Evolutionary conservation across 2,329 filamentous ascomycete species (phyloP).

Genomic region (Cyphellophora europaea): DNA sequence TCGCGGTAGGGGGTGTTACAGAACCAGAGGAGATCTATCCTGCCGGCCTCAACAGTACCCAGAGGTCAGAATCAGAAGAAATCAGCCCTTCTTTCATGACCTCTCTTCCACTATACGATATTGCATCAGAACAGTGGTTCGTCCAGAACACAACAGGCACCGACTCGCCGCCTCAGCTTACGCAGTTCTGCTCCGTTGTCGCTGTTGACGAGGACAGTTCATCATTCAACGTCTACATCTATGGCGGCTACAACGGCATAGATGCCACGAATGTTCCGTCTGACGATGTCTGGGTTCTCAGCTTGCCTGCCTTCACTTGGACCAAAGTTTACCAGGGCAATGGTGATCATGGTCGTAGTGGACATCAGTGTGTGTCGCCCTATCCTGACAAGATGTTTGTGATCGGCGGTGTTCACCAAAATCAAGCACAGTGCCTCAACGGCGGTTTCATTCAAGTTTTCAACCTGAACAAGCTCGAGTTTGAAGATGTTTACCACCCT

Average conservation of each 20-base stretch:
- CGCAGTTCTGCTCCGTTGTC: conserved; percentile 36
- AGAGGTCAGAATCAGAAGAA: conserved; percentile 28
- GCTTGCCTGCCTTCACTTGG: conserved; percentile 12
- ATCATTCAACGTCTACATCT: conserved; percentile 39
- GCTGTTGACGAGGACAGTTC: conserved; percentile 51
- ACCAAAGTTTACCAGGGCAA: conserved; percentile 8
- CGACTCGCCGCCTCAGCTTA: conserved; percentile 5
- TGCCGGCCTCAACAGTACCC: conserved; percentile 40
- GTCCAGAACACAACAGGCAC: conserved; percentile 9
- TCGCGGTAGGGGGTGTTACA: conserved; percentile 28
- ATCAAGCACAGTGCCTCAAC: conserved; percentile 11
- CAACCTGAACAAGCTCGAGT: conserved; percentile 25
- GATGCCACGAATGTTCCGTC: conserved; percentile 6
- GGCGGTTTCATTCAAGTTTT: conserved; percentile 37
- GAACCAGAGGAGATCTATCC: conserved; percentile 43
- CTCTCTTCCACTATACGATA: conserved; percentile 51
- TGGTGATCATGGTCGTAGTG: conserved; percentile 18
- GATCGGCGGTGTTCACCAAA: conserved; percentile 24
- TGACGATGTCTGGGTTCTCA: conserved; percentile 13
- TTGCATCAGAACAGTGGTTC: conserved; percentile 39
- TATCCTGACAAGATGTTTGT: conserved; percentile 42
- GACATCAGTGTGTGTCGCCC: conserved; percentile 25
- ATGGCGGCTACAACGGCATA: conserved; percentile 9
- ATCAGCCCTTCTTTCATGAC: conserved; percentile 25
- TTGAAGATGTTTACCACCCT: conserved; percentile 24